Base-by-base conservation (phyloP, 225 moss, liverwort and hornwort species). In the Physcomitrium patens region DNA sequence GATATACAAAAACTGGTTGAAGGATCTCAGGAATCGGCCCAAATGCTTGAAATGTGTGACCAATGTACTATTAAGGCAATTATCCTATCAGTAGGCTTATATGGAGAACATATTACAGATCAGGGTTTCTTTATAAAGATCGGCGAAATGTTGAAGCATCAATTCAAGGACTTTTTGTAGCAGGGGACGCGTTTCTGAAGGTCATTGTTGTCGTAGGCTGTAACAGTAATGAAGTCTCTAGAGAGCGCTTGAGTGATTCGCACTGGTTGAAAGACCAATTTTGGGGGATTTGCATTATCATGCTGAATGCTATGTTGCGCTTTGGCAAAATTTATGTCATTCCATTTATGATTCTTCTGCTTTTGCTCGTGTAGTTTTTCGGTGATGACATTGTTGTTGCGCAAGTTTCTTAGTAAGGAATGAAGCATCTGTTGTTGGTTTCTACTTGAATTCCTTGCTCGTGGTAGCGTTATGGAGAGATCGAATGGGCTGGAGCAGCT, bases 1-100 rank as follows among this genome's bases (percentile, higher is more conserved):
- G 31, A 37, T 37, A 7, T 37, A 37, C 31, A 37, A 37, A 37
- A 37, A 37, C 31, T 37, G 31, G 31, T 7, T 37, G 1, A 37
- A 37, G 5, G 31, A 37, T 52, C 28, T 7, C 28, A 18, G 2
- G 51, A 7, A 50, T 68, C 52, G 41, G 1, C 66, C 26, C 18
- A 51, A 63, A 47, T 63, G 20, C 44, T 9, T 77, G 20, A 47
- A 62, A 16, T 17, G 23, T 71, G 41, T 50, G 58, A 50, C 65
- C 22, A 71, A n/a, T 23, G 20, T 8, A 42, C 17, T 11, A 28
- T 49, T 13, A 22, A 19, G 31, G 41, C 41, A 28, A 68, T 53
- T n/a, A 37, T 13, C 23, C 68, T 68, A 54, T 68, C 13, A 10
- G 11, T 28, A 52, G 50, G 50, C 67, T n/a, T 50, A 28, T 12